Base-by-base conservation (phyloP, 345 rosid genomes). In the Boechera retrofracta region DNA sequence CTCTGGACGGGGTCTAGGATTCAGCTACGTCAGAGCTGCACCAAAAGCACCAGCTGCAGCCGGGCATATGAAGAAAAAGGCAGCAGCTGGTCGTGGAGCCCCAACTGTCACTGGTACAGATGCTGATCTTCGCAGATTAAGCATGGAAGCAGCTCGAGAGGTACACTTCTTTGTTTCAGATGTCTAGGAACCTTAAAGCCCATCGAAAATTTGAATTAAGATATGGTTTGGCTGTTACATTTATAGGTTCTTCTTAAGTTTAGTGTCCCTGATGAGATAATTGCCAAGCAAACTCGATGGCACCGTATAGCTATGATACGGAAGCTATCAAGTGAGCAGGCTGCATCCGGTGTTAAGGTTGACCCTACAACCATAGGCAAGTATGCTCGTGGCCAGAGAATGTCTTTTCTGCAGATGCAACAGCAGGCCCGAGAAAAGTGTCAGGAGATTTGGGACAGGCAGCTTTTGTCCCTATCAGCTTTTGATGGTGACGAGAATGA, bases 61-160 rank as follows among this genome's bases (percentile, higher is more conserved):
- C 64, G 89, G 97, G 73, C 73, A 84, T 79, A 67, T 80, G 60
- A 95, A 89, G 82, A 95, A 89, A 84, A 95, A 95, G 70, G 87
- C 92, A 73, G 96, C 93, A 57, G 91, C 91, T 47, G 79, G 82
- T 82, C 90, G 94, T 67, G 97, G 95, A 76, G 94, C 91, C 76
- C 82, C 99, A 72, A 89, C 91, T 42, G 97, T 95, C 38, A 92
- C 99, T 65, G 98, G 99, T 58, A 92, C 99, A 63, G 99, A 95
- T 91, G 98, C 99, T 74, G 99, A 95, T 82, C 89, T 95, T 67
- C 99, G 98, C 57, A 87, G 99, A 82, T 79, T 95, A 82, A 95
- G 98, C 84, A 92, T 95, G 99, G 99, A 95, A 82, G 99, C 98
- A 77, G 99, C 98, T 76, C 86, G 99, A 64, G 99, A 92, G 94